Conservation (phyloP, 2,329 filamentous ascomycete genomes). For the Fusarium albidum region DNA sequence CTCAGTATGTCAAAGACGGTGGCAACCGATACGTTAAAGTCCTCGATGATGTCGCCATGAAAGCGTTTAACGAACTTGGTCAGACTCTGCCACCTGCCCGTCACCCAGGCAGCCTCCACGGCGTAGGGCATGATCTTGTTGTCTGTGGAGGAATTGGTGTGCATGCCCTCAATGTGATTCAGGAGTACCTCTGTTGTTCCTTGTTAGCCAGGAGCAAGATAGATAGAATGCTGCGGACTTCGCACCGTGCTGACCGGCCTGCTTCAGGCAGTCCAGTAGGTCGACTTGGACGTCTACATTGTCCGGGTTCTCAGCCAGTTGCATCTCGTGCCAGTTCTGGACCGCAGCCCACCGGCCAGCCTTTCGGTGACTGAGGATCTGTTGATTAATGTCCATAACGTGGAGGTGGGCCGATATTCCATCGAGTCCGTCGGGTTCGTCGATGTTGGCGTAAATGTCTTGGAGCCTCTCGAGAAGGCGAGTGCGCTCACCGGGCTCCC, state of each 20-base stretch:
- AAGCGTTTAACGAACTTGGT: slow-evolving; percentile 69
- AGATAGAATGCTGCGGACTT: slow-evolving; percentile 47
- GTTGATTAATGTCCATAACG: slow-evolving; percentile 89
- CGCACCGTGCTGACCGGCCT: slow-evolving; percentile 93
- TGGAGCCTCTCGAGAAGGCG: slow-evolving; percentile 81
- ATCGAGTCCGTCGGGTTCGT: slow-evolving; percentile 96
- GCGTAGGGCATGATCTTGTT: slow-evolving; percentile 81
- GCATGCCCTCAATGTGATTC: slow-evolving; percentile 84
- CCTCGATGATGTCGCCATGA: slow-evolving; percentile 56
- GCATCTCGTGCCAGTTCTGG: slow-evolving; percentile 97
- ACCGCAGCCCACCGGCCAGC: slow-evolving; percentile 93
- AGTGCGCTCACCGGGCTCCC: slow-evolving; percentile 62
- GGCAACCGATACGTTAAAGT: slow-evolving; percentile 87
- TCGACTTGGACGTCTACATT: slow-evolving; percentile 82
- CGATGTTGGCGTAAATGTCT: slow-evolving; percentile 95
- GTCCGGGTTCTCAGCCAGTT: slow-evolving; percentile 79
- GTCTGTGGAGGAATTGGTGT: slow-evolving; percentile 58
- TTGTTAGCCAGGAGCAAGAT: slow-evolving; percentile 29
- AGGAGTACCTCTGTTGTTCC: slow-evolving; percentile 77
- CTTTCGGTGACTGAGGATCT: slow-evolving; percentile 91
- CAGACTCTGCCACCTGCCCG: slow-evolving; percentile 80
- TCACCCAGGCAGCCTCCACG: slow-evolving; percentile 91
- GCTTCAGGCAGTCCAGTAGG: slow-evolving; percentile 86
- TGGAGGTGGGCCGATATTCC: slow-evolving; percentile 90
- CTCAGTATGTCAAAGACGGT: slow-evolving; percentile 63